phyloP scores from a whole-genome alignment of 2,329 filamentous ascomycete species.

The Fusarium udum region DNA sequence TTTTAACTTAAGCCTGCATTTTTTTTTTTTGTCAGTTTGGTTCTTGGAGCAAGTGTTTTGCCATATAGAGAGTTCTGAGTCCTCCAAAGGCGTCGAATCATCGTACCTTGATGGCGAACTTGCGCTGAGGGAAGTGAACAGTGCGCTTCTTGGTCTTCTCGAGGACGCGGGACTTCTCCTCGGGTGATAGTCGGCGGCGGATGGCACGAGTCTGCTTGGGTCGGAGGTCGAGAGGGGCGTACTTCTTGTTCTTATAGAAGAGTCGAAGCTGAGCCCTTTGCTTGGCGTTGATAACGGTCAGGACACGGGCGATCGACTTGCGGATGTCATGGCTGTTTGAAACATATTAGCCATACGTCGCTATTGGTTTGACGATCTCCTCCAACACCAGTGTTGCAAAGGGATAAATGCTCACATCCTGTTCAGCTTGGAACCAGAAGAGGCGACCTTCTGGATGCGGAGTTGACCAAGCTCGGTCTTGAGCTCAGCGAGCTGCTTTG shows the following conservation, averaged over 20 bases:
- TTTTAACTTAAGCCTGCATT: constrained; percentile 44
- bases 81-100: background rate
- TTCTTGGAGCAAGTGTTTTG: background rate
- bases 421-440: constrained; percentile 93
- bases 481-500: constrained; percentile 92
- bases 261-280: constrained; percentile 97
- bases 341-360: constrained; percentile 32
- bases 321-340: constrained; percentile 88
- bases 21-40: constrained; percentile 24
- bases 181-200: constrained; percentile 90
- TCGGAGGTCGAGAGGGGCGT: constrained; percentile 97
- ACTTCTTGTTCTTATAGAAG: constrained; percentile 99
- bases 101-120: constrained; percentile 96
- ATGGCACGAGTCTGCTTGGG: constrained; percentile 98
- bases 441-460: constrained; percentile 98
- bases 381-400: background rate
- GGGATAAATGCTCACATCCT: constrained; percentile 78
- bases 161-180: constrained; percentile 85
- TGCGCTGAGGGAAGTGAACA: constrained; percentile 97
- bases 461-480: constrained; percentile 97
- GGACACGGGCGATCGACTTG: constrained; percentile 98
- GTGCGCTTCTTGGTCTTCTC: constrained; percentile 97
- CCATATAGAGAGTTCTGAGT: background rate
- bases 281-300: constrained; percentile 99
- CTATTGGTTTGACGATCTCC: background rate